phyloP scores from a whole-genome alignment of 148 eudicot species.

The Rhododendron molle region DNA sequence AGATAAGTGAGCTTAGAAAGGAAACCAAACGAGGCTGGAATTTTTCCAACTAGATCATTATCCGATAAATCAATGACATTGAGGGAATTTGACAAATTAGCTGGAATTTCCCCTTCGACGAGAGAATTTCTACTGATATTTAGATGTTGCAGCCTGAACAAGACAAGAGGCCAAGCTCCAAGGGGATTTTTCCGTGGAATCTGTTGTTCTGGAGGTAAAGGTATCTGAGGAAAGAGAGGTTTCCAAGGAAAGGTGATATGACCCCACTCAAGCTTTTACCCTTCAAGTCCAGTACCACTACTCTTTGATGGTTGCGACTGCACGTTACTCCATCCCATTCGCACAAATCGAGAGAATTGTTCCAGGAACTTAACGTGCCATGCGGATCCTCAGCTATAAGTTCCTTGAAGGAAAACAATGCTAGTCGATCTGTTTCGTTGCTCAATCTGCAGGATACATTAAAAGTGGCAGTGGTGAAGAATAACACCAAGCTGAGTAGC shows the following conservation, averaged over 20 bases:
- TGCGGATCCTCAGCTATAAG: background rate
- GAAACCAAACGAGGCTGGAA: background rate
- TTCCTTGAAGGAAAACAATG: background rate
- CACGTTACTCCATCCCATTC: conserved; percentile 1
- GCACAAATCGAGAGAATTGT: background rate
- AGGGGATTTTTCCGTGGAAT: background rate
- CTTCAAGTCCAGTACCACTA: background rate
- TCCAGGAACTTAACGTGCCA: background rate
- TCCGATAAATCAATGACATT: rapidly evolving
- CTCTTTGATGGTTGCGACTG: background rate
- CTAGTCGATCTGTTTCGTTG: background rate
- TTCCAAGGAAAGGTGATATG: background rate
- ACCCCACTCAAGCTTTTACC: background rate
- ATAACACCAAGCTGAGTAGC: background rate
- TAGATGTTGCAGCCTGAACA: background rate
- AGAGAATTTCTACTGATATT: background rate
- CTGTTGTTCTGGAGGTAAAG: background rate
- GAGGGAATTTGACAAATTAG: background rate
- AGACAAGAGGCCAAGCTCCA: background rate
- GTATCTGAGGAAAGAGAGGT: background rate
- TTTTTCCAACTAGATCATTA: background rate
- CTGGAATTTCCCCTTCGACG: conserved; percentile 2
- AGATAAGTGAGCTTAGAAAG: background rate
- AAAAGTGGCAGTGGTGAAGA: background rate
- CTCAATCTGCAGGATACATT: background rate